These are phyloP conservation scores for Flaveria brownii DNA, from an alignment of 129 eudicot genomes.

Conservation along the genomic window DNA sequence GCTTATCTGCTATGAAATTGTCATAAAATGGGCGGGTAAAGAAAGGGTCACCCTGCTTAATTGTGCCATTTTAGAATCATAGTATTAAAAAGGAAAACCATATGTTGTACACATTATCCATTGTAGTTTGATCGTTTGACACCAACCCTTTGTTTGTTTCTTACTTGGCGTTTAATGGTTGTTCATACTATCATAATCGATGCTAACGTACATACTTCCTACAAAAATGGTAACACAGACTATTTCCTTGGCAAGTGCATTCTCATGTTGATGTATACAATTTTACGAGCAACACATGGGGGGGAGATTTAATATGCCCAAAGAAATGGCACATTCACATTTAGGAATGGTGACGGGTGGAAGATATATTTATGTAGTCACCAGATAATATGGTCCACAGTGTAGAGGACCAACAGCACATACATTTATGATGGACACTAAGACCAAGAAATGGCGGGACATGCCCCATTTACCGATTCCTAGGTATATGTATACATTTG, in stretches of 20 bases:
- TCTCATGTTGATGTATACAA: slow-evolving; percentile 97
- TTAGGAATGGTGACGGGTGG: slow-evolving; percentile 98
- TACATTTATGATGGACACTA: slow-evolving; percentile 79
- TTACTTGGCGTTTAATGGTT: neutral
- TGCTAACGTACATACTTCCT: neutral
- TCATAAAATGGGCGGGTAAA: no score
- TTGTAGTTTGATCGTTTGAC: neutral
- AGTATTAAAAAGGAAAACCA: neutral
- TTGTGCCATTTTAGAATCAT: no score
- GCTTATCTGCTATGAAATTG: no score
- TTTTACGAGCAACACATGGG: slow-evolving; percentile 77
- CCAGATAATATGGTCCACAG: slow-evolving; percentile 94
- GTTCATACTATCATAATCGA: neutral
- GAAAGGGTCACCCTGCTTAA: no score
- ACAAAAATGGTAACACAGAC: neutral
- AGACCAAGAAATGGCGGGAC: slow-evolving; percentile 73
- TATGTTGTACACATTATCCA: neutral
- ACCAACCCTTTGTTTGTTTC: neutral
- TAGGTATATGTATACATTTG: slow-evolving; percentile 45
- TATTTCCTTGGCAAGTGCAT: slow-evolving; percentile 56
- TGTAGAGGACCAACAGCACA: slow-evolving; percentile 92
- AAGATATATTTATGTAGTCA: slow-evolving; percentile 75
- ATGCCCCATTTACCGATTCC: slow-evolving; percentile 92
- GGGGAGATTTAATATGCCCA: slow-evolving; percentile 92
- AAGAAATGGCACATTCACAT: slow-evolving; percentile 98